These are phyloP conservation scores for Saprolegnia parasitica DNA, from an alignment of 352 stramenopile genomes.

Conservation along the genomic window DNA sequence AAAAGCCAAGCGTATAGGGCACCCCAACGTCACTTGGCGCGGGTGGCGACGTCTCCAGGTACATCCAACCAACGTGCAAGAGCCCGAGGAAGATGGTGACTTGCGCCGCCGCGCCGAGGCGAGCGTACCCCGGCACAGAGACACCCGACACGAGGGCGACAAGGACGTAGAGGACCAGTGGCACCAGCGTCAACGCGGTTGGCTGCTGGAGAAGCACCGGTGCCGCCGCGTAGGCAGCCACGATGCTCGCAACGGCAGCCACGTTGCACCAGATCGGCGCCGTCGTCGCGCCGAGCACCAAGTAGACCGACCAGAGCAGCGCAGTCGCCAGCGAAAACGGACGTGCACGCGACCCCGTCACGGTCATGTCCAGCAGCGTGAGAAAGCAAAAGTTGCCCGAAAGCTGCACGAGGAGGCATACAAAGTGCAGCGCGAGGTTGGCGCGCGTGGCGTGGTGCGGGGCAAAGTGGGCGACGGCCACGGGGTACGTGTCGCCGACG, in stretches of 20 bases:
- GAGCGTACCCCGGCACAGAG: neutral
- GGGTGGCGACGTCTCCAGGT: neutral
- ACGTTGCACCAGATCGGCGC: constrained; percentile 12
- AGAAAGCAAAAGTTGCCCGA: constrained; percentile 25
- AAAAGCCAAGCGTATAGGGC: too few species aligned
- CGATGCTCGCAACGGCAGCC: neutral
- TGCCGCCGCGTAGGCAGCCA: neutral
- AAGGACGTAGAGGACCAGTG: neutral
- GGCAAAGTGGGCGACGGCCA: constrained; percentile 13
- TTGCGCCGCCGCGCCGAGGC: neutral
- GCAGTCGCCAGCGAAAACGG: neutral
- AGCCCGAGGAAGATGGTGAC: neutral
- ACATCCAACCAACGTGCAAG: neutral
- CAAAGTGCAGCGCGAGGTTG: constrained; percentile 10
- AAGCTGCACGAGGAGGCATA: constrained; percentile 16
- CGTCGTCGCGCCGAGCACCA: neutral
- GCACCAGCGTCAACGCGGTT: neutral
- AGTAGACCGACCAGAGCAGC: constrained; percentile 1
- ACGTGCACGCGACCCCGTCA: neutral
- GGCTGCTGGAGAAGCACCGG: neutral
- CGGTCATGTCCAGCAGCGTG: neutral
- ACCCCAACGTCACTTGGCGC: too few species aligned
- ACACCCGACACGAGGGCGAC: neutral
- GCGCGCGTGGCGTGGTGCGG: neutral
- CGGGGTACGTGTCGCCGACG: constrained; percentile 8